Conservation (phyloP, 352 stramenopile genomes). For the Phytophthora litchii region DNA sequence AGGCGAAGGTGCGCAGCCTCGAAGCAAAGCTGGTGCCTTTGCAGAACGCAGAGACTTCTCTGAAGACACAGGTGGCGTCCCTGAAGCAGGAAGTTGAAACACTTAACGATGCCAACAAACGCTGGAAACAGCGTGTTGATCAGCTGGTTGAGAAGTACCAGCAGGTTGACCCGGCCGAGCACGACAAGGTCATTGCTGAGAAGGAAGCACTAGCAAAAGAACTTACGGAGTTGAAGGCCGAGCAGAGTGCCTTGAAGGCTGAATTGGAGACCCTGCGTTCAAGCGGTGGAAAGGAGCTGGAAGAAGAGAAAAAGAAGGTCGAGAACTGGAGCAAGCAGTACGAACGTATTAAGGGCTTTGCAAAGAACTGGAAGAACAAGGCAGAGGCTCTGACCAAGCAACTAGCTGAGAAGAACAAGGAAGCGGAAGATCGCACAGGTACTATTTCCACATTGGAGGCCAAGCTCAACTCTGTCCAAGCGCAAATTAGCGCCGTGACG, state of each 20-base stretch:
- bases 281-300: constrained; percentile 49
- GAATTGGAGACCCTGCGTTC: constrained; percentile 60
- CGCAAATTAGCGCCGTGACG: constrained; percentile 33
- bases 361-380: constrained; percentile 86
- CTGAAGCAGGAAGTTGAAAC: constrained; percentile 69
- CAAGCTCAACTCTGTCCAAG: constrained; percentile 44
- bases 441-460: constrained; percentile 44
- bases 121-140: constrained; percentile 83
- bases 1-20: constrained; percentile 50
- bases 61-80: constrained; percentile 60
- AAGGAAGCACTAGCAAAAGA: constrained; percentile 59
- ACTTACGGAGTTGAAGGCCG: constrained; percentile 47
- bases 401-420: constrained; percentile 72
- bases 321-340: constrained; percentile 82
- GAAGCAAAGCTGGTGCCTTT: constrained; percentile 63
- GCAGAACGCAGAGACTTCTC: constrained; percentile 42
- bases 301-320: constrained; percentile 70
- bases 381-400: constrained; percentile 68
- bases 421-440: constrained; percentile 51
- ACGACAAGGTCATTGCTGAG: constrained; percentile 72
- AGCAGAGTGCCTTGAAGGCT: constrained; percentile 41
- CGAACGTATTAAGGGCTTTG: constrained; percentile 80
- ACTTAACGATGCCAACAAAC: constrained; percentile 67
- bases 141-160: constrained; percentile 87
- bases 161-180: constrained; percentile 73